A percentile compares a stretch with the other conserved stretches of the same genome.
phyloP scores from a whole-genome alignment of 768 basidiomycete genomes.

The Russula sp. region DNA sequence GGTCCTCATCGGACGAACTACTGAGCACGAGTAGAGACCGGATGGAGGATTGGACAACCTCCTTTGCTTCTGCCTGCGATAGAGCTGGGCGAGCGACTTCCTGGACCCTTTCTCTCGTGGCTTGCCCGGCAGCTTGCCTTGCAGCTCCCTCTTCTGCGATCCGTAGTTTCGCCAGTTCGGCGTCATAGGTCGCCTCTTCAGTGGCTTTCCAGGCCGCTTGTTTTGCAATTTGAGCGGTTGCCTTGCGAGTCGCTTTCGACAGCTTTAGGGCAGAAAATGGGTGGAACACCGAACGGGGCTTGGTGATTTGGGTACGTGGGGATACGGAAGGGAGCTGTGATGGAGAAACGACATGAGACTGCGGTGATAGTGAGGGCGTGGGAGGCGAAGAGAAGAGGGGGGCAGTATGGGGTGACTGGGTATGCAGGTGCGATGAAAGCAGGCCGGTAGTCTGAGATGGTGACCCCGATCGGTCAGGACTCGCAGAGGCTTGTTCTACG shows the following conservation, averaged over 20 bases:
- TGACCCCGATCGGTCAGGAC: neutral
- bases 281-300: constrained; percentile 4
- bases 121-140: neutral
- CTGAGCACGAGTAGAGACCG: constrained; percentile 30
- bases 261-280: neutral
- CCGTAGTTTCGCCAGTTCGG: neutral
- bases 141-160: neutral
- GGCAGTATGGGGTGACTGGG: neutral
- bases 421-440: neutral
- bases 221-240: neutral
- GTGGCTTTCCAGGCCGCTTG: neutral
- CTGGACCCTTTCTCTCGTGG: neutral
- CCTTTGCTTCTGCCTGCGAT: neutral
- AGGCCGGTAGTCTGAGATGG: neutral
- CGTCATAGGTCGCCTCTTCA: neutral
- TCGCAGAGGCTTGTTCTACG: neutral
- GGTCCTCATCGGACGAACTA: constrained; percentile 27
- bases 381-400: neutral
- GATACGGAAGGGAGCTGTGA: neutral
- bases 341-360: neutral
- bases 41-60: neutral
- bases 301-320: neutral
- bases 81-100: neutral
- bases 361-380: neutral
- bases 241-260: neutral